Evolutionary conservation across 1,284 basidiomycete species (phyloP), one percentile per base, ranked within the genome.

Genomic region (Leccinum insigne): DNA sequence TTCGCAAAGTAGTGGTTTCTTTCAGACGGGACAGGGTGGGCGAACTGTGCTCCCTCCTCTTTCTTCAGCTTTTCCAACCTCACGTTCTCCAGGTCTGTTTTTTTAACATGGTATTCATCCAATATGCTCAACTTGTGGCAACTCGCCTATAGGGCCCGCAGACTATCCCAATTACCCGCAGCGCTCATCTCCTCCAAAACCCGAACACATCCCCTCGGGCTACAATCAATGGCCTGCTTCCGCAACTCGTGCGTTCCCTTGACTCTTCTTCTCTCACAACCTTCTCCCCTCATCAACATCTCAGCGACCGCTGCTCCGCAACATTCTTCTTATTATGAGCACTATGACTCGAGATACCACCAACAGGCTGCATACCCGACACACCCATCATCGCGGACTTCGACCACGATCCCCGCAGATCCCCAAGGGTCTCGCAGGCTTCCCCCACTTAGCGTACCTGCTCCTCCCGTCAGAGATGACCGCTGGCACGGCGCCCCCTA

Each of bases 31-130:
- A 84, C 89, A 91, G 87, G 90, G 90, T 92, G 90, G 89, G 90
- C 88, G 89, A 86, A 87, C 88, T 83, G 85, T 89, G 82, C 87
- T 92, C 78, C 91, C 91, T 87, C 88, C 91, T 86, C 83, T 92
- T 85, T 85, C 87, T 84, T 84, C 88, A 81, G 86, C 86, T 72
- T 90, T 91, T 87, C 90, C 90, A 88, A 87, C 86, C 74, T 91
- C 87, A 90, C 86, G 83, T 86, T 89, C 88, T 88, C 85, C 90
- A 92, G 90, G 90, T 92, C 86, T 85, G 90, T 90, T 82, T 80
- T 80, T 80, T 79, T 83, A 77, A 52, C 77, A 72, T 82, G 78
- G 79, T 82, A 78, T 82, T 78, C 78, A 77, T 77, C 73, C 82
- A 80, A 81, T 77, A 72, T 79, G 80, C 84, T 86, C 84, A 86